Conservation (phyloP, 2,329 filamentous ascomycete species). For the Paracoccidioides lutzii region DNA sequence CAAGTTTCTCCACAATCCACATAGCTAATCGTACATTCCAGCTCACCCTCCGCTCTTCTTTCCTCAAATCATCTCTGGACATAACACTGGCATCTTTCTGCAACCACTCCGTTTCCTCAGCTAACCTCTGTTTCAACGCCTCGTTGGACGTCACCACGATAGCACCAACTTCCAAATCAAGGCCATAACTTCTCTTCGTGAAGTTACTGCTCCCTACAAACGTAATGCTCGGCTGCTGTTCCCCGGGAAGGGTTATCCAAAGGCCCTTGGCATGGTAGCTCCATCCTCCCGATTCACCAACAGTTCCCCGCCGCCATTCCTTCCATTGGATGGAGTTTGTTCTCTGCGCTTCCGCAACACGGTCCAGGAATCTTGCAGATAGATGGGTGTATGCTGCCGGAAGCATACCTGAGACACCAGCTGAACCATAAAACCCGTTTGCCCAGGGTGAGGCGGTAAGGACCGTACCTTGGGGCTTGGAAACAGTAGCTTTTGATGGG, state of each 20-base stretch:
- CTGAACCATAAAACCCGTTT: constrained; percentile 87
- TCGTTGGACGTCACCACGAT: constrained; percentile 71
- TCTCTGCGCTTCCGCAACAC: constrained; percentile 41
- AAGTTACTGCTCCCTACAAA: constrained; percentile 91
- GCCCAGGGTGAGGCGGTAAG: constrained; percentile 87
- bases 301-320: constrained; percentile 76
- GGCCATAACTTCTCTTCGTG: constrained; percentile 80
- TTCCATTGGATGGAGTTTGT: constrained; percentile 55
- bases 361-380: constrained; percentile 64
- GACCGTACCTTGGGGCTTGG: constrained; percentile 54
- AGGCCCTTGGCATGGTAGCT: constrained; percentile 96
- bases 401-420: constrained; percentile 77
- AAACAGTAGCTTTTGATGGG: constrained; percentile 16
- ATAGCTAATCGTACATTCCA: constrained; percentile 77
- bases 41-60: constrained; percentile 68
- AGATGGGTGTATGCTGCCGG: constrained; percentile 88
- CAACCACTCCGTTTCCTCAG: constrained; percentile 67
- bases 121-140: constrained; percentile 57
- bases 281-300: constrained; percentile 75
- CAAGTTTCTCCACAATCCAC: constrained; percentile 80
- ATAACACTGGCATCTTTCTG: constrained; percentile 59
- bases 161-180: constrained; percentile 83
- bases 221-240: constrained; percentile 58
- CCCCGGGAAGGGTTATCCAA: constrained; percentile 58
- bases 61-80: constrained; percentile 65